Conservation (phyloP, 78 protist species). For the Dictyostelium brefeldianum region DNA sequence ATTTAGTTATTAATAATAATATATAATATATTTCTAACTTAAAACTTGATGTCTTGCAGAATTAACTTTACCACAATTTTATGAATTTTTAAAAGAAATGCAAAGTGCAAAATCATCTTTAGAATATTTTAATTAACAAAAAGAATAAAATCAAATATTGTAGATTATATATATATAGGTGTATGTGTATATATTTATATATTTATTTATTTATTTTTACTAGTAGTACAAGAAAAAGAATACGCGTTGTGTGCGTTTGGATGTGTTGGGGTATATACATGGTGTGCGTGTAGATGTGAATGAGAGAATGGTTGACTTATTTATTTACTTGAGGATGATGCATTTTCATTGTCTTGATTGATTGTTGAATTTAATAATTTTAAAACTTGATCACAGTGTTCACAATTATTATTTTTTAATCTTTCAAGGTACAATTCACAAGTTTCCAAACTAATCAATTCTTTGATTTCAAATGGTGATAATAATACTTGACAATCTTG, state of each 20-base stretch:
- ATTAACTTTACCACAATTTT: conserved; percentile 83
- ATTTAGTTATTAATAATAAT: not conserved
- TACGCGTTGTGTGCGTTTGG: too few species aligned
- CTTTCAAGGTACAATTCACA: conserved; percentile 1
- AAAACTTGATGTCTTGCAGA: conserved; percentile 19
- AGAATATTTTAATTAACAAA: conserved; percentile 67
- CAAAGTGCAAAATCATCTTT: conserved; percentile 81
- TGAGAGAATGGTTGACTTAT: not conserved
- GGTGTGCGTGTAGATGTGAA: too few species aligned
- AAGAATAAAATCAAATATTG: not conserved
- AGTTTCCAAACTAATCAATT: not conserved
- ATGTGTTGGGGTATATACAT: not conserved
- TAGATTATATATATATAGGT: too few species aligned
- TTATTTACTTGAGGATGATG: not conserved
- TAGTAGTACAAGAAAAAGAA: too few species aligned
- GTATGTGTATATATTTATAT: too few species aligned
- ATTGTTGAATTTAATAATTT: not conserved
- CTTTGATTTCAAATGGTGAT: conserved; percentile 23
- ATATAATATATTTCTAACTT: not conserved
- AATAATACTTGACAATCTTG: conserved; percentile 21
- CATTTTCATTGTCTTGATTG: not conserved
- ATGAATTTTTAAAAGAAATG: conserved; percentile 82
- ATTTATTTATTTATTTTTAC: too few species aligned
- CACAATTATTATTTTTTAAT: conserved; percentile 5
- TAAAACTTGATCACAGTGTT: conserved; percentile 34